A percentile compares a stretch with the other conserved stretches of the same genome.
These are phyloP conservation scores for Amesomyces nigricolor DNA, from an alignment of 2,329 filamentous ascomycete species.

Conservation along the genomic window DNA sequence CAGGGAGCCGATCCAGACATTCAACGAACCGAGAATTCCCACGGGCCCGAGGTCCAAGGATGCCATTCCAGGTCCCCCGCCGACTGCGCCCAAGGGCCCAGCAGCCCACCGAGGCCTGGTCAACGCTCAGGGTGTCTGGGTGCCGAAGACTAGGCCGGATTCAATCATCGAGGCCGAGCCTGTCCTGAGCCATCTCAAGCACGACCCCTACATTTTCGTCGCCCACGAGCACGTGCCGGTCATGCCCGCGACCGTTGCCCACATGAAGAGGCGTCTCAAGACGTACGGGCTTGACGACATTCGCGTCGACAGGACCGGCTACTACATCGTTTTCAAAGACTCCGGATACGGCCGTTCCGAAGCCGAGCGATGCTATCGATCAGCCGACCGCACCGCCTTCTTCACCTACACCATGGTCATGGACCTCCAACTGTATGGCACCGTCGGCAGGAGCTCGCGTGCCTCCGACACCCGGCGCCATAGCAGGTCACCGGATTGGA, in stretches of 20 bases:
- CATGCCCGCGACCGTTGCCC: conserved; percentile 75
- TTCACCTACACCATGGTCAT: conserved; percentile 92
- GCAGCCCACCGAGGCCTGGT: conserved; percentile 47
- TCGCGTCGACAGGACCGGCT: conserved; percentile 76
- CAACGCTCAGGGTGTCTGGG: conserved; percentile 31
- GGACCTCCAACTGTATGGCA: conserved; percentile 58
- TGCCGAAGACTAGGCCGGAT: conserved; percentile 43
- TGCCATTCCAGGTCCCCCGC: conserved; percentile 60
- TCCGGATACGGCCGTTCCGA: conserved; percentile 71
- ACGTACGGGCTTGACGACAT: conserved; percentile 77
- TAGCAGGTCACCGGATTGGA: conserved; percentile 35
- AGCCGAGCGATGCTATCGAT: conserved; percentile 70
- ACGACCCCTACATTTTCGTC: conserved; percentile 86
- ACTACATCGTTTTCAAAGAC: conserved; percentile 86
- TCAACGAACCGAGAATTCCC: conserved; percentile 27
- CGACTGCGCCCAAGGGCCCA: conserved; percentile 81
- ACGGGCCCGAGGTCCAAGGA: conserved; percentile 36
- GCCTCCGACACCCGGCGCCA: conserved; percentile 27
- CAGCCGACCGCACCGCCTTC: conserved; percentile 73
- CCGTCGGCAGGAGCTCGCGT: conserved; percentile 30
- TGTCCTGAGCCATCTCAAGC: conserved; percentile 63
- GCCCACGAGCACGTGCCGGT: conserved; percentile 82
- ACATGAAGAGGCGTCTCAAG: conserved; percentile 85
- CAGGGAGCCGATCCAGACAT: conserved; percentile 51
- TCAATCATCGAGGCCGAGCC: conserved; percentile 59